Evolutionary conservation across 495 filamentous ascomycete species (phyloP).

Genomic region (Pseudotulostoma volvatum): DNA sequence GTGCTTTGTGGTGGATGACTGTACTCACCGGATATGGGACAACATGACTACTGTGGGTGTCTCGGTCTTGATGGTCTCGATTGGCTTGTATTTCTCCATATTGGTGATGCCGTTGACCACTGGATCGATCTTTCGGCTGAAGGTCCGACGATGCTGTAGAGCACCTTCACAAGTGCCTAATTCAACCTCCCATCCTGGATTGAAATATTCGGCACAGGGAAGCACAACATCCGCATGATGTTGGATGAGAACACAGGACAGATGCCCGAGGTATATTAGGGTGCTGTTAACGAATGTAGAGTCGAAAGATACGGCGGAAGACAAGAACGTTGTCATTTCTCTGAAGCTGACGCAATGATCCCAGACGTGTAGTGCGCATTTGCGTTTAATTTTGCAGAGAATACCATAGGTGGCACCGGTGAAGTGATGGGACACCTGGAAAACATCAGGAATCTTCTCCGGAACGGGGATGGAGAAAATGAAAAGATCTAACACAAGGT

Average conservation of each 20-base stretch:
- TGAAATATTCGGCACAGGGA: constrained; percentile 51
- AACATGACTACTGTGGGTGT: constrained; percentile 49
- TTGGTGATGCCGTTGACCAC: constrained; percentile 53
- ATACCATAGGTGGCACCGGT: constrained; percentile 48
- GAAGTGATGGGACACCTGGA: constrained; percentile 52
- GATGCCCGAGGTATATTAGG: constrained; percentile 38
- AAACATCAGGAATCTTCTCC: constrained; percentile 44
- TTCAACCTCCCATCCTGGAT: constrained; percentile 51
- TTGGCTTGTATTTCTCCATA: constrained; percentile 45
- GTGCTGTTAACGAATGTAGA: constrained; percentile 40
- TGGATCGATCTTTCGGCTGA: constrained; percentile 47
- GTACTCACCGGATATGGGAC: constrained; percentile 49
- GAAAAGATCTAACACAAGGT: too few species aligned
- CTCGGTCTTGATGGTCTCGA: constrained; percentile 38
- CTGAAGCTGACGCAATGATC: constrained; percentile 52
- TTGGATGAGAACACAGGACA: constrained; percentile 41
- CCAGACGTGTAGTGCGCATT: constrained; percentile 48
- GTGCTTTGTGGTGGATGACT: too few species aligned
- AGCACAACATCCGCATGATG: constrained; percentile 51
- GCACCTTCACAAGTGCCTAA: constrained; percentile 43
- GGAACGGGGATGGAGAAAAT: constrained; percentile 53
- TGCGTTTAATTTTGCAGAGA: constrained; percentile 45
- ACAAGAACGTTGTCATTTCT: constrained; percentile 44
- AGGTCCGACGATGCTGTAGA: constrained; percentile 41
- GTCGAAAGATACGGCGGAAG: constrained; percentile 41